phyloP scores from a whole-genome alignment of 495 filamentous ascomycete genomes.

The Penicillium lividum region DNA sequence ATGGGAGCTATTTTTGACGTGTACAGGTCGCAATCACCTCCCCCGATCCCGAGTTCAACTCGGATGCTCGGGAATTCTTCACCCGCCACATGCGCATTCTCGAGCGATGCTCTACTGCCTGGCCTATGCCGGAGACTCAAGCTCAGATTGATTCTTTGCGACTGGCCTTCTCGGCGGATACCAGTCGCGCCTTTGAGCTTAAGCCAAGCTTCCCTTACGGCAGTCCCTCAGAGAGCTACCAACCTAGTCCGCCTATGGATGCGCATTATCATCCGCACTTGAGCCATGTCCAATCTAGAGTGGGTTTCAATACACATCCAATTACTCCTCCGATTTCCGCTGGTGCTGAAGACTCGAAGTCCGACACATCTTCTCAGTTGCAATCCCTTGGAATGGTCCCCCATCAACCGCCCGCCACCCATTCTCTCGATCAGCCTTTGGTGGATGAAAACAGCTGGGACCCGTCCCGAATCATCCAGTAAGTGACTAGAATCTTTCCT shows the following conservation, averaged over 20 bases:
- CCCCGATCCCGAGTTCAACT: slow-evolving; percentile 84
- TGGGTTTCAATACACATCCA: slow-evolving; percentile 74
- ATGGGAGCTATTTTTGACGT: slow-evolving; percentile 18
- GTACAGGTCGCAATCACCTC: slow-evolving; percentile 89
- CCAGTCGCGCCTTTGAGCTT: slow-evolving; percentile 80
- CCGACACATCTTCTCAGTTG: slow-evolving; percentile 71
- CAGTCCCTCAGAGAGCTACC: slow-evolving; percentile 66
- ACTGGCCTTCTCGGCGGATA: slow-evolving; percentile 90
- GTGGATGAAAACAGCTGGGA: slow-evolving; percentile 81
- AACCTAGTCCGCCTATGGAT: slow-evolving; percentile 63
- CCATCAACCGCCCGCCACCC: slow-evolving; percentile 43
- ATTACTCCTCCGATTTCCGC: slow-evolving; percentile 82
- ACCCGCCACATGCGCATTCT: slow-evolving; percentile 94
- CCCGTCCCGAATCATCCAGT: slow-evolving; percentile 92
- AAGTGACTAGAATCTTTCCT: slow-evolving; percentile 37
- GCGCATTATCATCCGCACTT: slow-evolving; percentile 44
- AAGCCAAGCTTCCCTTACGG: slow-evolving; percentile 87
- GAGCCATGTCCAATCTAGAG: slow-evolving; percentile 56
- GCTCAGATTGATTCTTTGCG: slow-evolving; percentile 86
- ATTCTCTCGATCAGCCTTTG: slow-evolving; percentile 56
- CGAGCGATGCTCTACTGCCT: slow-evolving; percentile 78
- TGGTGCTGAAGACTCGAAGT: slow-evolving; percentile 71
- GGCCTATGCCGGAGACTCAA: slow-evolving; percentile 92
- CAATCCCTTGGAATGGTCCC: slow-evolving; percentile 78
- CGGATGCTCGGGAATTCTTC: slow-evolving; percentile 86